Percentiles rank a stretch among this genome's conserved stretches.
Conservation (phyloP, 2,329 filamentous ascomycete species). For the Fusarium sp. region DNA sequence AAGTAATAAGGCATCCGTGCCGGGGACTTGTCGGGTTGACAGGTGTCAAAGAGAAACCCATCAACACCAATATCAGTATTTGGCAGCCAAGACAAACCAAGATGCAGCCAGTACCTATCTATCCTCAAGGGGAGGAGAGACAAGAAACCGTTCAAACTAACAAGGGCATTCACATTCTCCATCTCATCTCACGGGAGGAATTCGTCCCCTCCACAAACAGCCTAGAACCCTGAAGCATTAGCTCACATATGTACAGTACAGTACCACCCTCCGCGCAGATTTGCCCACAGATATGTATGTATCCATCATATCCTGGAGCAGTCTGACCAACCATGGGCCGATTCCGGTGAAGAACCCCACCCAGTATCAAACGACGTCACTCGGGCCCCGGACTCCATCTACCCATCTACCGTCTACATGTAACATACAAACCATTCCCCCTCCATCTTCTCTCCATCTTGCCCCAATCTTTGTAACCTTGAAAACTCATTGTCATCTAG, state of each 20-base stretch:
- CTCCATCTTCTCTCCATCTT: conserved; percentile 15
- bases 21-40: conserved; percentile 8
- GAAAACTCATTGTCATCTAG: conserved; percentile 20
- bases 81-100: conserved; percentile 7
- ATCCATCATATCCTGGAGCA: conserved; percentile 4
- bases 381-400: conserved; percentile 11
- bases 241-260: background rate
- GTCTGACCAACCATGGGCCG: conserved; percentile 25
- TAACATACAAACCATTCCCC: conserved; percentile 18
- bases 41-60: background rate
- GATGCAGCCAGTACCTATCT: conserved; percentile 6
- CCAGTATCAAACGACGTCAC: conserved; percentile 36
- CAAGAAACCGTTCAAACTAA: conserved; percentile 19
- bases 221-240: conserved; percentile 24
- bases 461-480: conserved; percentile 22
- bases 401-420: conserved; percentile 14
- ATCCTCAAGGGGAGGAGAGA: conserved; percentile 11
- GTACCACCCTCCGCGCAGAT: conserved; percentile 14
- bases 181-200: conserved; percentile 8
- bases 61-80: conserved; percentile 15
- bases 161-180: conserved; percentile 19
- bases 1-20: conserved; percentile 7
- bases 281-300: conserved; percentile 6
- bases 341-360: conserved; percentile 27
- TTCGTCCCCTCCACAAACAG: conserved; percentile 12